These are phyloP conservation scores for Fistulina hepatica DNA, from an alignment of 1,284 basidiomycete genomes.

Conservation along the genomic window DNA sequence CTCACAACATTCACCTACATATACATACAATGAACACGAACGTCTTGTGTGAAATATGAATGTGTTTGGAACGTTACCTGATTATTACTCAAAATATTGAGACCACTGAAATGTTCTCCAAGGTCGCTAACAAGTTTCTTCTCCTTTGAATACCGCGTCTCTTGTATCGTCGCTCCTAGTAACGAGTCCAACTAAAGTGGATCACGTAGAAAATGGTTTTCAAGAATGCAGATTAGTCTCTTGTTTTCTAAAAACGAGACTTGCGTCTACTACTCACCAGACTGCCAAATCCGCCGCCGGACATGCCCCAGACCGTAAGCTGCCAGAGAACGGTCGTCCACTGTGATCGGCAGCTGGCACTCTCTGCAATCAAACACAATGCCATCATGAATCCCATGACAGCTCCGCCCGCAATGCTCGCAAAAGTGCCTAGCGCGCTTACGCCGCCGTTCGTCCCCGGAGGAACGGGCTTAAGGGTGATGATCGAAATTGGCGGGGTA, in stretches of 20 bases:
- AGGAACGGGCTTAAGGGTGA: conserved; percentile 64
- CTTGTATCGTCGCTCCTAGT: conserved; percentile 81
- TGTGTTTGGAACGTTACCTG: too few relatives aligned
- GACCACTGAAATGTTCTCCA: conserved; percentile 43
- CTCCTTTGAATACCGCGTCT: conserved; percentile 61
- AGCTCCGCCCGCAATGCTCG: conserved; percentile 65
- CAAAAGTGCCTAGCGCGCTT: conserved; percentile 62
- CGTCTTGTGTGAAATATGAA: too few relatives aligned
- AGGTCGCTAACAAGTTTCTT: conserved; percentile 63
- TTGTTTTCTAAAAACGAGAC: background rate
- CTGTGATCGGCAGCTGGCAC: conserved; percentile 32
- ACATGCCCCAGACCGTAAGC: conserved; percentile 47
- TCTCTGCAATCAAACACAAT: conserved; percentile 52
- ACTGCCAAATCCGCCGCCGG: conserved; percentile 66
- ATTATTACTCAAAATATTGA: conserved; percentile 72
- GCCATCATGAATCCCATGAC: conserved; percentile 59
- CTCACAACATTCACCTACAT: conserved; percentile 2
- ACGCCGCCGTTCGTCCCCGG: conserved; percentile 90
- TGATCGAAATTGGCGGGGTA: conserved; percentile 50
- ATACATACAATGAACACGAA: too few relatives aligned
- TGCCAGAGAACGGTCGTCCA: conserved; percentile 29
- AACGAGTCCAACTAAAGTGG: conserved; percentile 70
- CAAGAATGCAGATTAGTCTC: background rate
- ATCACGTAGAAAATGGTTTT: background rate
- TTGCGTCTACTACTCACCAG: conserved; percentile 38